Percentiles rank a stretch among this genome's conserved stretches.
Conservation (phyloP, 306 rosid genomes). For the Cucumis melo region DNA sequence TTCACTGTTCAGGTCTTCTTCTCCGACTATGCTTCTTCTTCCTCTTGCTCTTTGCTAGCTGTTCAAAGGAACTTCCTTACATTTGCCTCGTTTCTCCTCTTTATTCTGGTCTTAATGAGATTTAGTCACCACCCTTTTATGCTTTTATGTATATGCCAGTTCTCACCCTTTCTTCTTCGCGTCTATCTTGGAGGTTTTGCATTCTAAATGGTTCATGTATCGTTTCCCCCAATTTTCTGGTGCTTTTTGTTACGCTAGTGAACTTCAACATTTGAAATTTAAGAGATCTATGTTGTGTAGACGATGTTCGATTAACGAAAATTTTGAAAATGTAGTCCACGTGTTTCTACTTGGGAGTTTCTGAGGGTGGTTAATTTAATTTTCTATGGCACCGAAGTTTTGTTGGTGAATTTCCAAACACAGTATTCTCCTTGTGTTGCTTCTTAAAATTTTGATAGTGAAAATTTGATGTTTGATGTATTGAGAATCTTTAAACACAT, state of each 20-base stretch:
- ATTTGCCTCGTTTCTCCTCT: not conserved
- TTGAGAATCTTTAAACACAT: not conserved
- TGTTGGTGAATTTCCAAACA: not conserved
- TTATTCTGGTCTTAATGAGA: too few relatives aligned
- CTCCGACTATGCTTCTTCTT: not conserved
- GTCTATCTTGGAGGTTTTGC: not conserved
- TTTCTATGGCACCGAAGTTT: not conserved
- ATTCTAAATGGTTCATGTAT: not conserved
- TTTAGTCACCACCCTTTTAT: not conserved
- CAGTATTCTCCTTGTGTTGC: not conserved
- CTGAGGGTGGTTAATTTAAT: not conserved
- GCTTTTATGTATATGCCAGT: not conserved
- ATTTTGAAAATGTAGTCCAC: not conserved
- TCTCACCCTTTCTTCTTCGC: not conserved
- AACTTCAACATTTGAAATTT: not conserved
- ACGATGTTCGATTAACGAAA: not conserved
- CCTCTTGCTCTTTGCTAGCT: not conserved
- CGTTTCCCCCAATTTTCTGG: not conserved
- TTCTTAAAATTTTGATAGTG: not conserved
- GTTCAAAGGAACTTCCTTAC: too few relatives aligned
- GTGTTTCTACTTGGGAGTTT: not conserved
- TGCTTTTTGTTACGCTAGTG: not conserved
- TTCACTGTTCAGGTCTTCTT: not conserved
- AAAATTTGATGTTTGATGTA: not conserved
- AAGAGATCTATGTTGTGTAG: not conserved